These are phyloP conservation scores for Nakataea oryzae DNA, from an alignment of 2,329 filamentous ascomycete species.

Conservation along the genomic window DNA sequence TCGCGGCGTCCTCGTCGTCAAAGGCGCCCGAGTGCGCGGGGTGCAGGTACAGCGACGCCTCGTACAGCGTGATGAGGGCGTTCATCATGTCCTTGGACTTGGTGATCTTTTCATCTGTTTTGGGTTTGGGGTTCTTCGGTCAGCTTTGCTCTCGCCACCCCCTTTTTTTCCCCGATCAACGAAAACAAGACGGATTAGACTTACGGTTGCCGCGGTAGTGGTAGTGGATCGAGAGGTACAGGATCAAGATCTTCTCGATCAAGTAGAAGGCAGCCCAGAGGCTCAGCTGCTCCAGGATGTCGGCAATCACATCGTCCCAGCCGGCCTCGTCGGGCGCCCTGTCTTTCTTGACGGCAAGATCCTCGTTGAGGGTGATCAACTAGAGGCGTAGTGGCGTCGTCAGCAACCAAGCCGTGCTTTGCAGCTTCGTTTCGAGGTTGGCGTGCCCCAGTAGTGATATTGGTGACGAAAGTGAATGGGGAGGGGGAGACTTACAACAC, in stretches of 20 bases:
- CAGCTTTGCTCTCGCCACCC: background rate
- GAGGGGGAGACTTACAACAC: slow-evolving; percentile 4
- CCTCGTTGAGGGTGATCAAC: slow-evolving; percentile 9
- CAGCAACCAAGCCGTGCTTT: background rate
- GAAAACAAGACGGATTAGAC: background rate
- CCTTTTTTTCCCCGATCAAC: background rate
- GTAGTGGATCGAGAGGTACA: slow-evolving; percentile 18
- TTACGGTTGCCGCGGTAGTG: slow-evolving; percentile 14
- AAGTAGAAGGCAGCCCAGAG: slow-evolving; percentile 18
- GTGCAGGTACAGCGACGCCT: slow-evolving; percentile 14
- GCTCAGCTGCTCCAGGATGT: slow-evolving; percentile 11
- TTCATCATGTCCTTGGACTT: slow-evolving; percentile 17
- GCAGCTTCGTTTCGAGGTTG: background rate
- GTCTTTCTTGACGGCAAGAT: slow-evolving; percentile 10
- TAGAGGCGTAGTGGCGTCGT: background rate
- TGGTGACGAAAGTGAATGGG: background rate
- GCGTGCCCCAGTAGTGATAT: background rate
- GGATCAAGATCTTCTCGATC: slow-evolving; percentile 16
- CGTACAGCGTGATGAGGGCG: slow-evolving; percentile 15
- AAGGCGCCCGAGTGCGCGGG: slow-evolving; percentile 12
- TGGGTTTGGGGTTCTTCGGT: too few relatives aligned
- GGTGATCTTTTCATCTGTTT: slow-evolving; percentile 7
- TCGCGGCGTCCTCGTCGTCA: slow-evolving; percentile 13
- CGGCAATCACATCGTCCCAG: slow-evolving; percentile 9
- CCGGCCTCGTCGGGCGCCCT: slow-evolving; percentile 1